Percentiles rank a stretch among this genome's conserved stretches.
phyloP scores from a whole-genome alignment of 2,329 filamentous ascomycete genomes.

The Penicillium sp. region DNA sequence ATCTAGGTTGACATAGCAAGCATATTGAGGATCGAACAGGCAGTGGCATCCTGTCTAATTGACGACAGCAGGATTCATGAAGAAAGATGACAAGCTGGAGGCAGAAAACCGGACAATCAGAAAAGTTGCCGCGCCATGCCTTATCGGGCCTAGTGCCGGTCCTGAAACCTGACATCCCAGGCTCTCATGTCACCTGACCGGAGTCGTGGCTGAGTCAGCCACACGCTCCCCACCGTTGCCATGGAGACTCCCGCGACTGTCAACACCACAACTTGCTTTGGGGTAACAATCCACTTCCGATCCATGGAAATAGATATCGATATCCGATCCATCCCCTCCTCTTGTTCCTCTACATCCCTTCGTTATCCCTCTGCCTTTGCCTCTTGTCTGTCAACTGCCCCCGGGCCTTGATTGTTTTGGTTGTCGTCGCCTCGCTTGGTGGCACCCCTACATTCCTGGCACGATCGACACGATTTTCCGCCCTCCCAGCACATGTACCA shows the following conservation, averaged over 20 bases:
- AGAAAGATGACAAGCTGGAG: background rate
- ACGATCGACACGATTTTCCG: constrained; percentile 24
- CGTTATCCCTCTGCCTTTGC: constrained; percentile 21
- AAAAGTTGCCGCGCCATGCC: constrained; percentile 9
- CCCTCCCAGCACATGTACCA: constrained; percentile 12
- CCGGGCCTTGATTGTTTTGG: constrained; percentile 11
- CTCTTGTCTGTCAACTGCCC: constrained; percentile 14
- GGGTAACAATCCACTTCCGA: constrained; percentile 29
- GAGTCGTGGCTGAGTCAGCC: constrained; percentile 16
- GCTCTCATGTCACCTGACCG: constrained; percentile 12
- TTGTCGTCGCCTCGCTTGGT: constrained; percentile 21
- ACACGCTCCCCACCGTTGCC: constrained; percentile 25
- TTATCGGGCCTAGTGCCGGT: constrained; percentile 17
- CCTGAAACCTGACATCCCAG: constrained; percentile 9
- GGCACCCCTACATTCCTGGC: constrained; percentile 21
- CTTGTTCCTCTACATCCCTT: constrained; percentile 23
- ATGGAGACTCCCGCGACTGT: constrained; percentile 36
- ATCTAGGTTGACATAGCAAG: constrained; percentile 33
- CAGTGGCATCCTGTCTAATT: constrained; percentile 30
- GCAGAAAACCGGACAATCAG: constrained; percentile 14
- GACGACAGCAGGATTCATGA: background rate
- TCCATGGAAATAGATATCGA: constrained; percentile 27
- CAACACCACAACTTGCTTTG: constrained; percentile 31
- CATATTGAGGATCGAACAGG: constrained; percentile 31
- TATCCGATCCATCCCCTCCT: constrained; percentile 19